A percentile compares a stretch with the other conserved stretches of the same genome.
Evolutionary conservation across 2,329 filamentous ascomycete species (phyloP).

Genomic region (Akanthomyces muscarius): DNA sequence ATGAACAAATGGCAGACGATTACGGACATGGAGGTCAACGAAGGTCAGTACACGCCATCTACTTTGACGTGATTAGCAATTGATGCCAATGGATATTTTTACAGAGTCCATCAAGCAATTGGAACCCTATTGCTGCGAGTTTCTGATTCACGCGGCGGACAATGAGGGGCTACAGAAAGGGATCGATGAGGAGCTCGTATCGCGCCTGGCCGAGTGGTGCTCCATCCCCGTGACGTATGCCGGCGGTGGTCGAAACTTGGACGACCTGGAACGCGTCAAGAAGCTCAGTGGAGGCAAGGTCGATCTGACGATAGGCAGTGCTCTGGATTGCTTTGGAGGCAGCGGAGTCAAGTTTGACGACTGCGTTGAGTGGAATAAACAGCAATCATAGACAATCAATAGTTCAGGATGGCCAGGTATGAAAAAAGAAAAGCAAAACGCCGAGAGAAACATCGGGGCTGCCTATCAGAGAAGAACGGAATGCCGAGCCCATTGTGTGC

Average conservation of each 20-base stretch:
- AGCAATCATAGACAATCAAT: constrained; percentile 22
- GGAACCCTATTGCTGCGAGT: constrained; percentile 92
- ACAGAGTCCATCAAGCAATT: constrained; percentile 74
- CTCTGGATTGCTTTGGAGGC: constrained; percentile 92
- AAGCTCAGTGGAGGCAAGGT: constrained; percentile 73
- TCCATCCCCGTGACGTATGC: constrained; percentile 93
- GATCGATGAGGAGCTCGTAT: constrained; percentile 81
- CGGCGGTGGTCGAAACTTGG: constrained; percentile 78
- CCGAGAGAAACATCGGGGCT: background rate
- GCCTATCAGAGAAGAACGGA: background rate
- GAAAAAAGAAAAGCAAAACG: background rate
- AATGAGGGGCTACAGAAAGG: constrained; percentile 91
- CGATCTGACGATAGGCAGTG: constrained; percentile 93
- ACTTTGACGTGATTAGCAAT: background rate
- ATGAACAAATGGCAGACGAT: constrained; percentile 99
- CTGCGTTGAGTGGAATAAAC: constrained; percentile 80
- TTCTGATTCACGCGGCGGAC: constrained; percentile 94
- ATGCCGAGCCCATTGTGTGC: background rate
- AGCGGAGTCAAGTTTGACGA: constrained; percentile 81
- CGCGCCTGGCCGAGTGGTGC: constrained; percentile 76
- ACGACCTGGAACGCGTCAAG: constrained; percentile 80
- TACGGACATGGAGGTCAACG: constrained; percentile 89
- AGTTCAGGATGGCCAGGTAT: background rate
- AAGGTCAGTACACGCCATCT: constrained; percentile 53
- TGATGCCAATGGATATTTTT: background rate